Conservation (phyloP, 257 asterid genomes). For the Solanum peruvianum region DNA sequence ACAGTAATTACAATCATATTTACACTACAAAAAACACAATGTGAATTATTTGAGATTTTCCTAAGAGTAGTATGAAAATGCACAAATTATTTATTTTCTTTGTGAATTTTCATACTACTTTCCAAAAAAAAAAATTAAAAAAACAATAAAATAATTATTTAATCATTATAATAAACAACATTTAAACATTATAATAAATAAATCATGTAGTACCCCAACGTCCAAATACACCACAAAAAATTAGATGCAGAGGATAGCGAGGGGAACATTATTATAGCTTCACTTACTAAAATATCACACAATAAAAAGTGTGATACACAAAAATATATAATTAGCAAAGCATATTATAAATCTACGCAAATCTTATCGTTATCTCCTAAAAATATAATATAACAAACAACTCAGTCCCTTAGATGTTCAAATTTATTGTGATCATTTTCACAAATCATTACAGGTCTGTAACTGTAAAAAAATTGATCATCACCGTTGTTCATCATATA, state of each 20-base stretch:
- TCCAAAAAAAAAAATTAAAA: too few relatives aligned
- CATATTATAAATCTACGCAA: background rate
- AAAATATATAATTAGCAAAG: background rate
- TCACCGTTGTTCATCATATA: background rate
- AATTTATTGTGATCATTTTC: background rate
- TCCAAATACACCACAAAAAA: background rate
- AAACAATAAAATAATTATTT: too few relatives aligned
- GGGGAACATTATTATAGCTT: background rate
- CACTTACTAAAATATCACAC: background rate
- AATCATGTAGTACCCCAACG: background rate
- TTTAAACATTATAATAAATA: background rate
- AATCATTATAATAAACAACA: too few relatives aligned
- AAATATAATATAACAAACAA: background rate
- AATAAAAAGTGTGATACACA: background rate
- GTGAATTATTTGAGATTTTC: too few relatives aligned
- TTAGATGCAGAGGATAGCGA: background rate
- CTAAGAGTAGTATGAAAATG: too few relatives aligned
- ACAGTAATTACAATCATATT: too few relatives aligned
- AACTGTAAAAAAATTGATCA: background rate
- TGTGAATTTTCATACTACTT: too few relatives aligned
- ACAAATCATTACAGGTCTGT: background rate
- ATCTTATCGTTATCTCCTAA: rapidly evolving
- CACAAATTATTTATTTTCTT: too few relatives aligned
- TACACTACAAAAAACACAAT: too few relatives aligned
- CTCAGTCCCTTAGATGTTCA: background rate